phyloP scores from a whole-genome alignment of 192 early-diverging fungal genomes.

The Mortierella alpina region DNA sequence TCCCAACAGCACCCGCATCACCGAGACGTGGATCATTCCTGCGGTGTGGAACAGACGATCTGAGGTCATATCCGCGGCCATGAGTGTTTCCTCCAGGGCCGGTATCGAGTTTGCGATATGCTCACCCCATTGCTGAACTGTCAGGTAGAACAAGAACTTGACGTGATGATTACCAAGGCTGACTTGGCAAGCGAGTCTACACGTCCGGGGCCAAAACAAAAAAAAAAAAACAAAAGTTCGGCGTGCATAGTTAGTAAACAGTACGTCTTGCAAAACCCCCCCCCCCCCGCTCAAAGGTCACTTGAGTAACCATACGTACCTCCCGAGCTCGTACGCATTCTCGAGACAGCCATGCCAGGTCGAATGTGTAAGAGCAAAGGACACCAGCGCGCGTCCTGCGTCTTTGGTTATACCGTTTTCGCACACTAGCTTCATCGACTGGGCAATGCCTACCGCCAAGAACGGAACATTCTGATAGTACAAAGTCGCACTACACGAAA shows the following conservation, averaged over 20 bases:
- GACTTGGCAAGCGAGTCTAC: slow-evolving; percentile 31
- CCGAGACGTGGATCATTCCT: slow-evolving; percentile 32
- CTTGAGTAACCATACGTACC: slow-evolving; percentile 1
- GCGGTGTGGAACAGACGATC: slow-evolving; percentile 45
- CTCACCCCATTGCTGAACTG: slow-evolving; percentile 51
- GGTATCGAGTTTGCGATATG: slow-evolving; percentile 47
- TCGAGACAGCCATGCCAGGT: slow-evolving; percentile 49
- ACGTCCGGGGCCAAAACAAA: background rate
- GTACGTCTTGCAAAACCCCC: background rate
- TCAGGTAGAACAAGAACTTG: slow-evolving; percentile 40
- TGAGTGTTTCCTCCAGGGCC: slow-evolving; percentile 36
- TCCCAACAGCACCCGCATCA: slow-evolving; percentile 34
- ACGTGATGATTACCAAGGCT: slow-evolving; percentile 37
- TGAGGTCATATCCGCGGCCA: slow-evolving; percentile 22
- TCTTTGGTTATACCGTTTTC: slow-evolving; percentile 41
- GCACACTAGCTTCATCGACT: slow-evolving; percentile 32
- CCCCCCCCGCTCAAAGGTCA: background rate
- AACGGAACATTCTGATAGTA: slow-evolving; percentile 49
- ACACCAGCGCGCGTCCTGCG: slow-evolving; percentile 33
- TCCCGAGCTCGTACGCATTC: slow-evolving; percentile 45
- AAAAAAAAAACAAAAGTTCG: background rate
- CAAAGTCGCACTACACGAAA: slow-evolving; percentile 23
- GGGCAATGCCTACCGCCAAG: slow-evolving; percentile 26
- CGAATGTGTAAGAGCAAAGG: slow-evolving; percentile 38
- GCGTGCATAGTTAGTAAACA: background rate